Percentiles rank a stretch among this genome's conserved stretches.
Evolutionary conservation across 371 early-diverging fungal genomes (phyloP).

Genomic region (Circinella umbellata): DNA sequence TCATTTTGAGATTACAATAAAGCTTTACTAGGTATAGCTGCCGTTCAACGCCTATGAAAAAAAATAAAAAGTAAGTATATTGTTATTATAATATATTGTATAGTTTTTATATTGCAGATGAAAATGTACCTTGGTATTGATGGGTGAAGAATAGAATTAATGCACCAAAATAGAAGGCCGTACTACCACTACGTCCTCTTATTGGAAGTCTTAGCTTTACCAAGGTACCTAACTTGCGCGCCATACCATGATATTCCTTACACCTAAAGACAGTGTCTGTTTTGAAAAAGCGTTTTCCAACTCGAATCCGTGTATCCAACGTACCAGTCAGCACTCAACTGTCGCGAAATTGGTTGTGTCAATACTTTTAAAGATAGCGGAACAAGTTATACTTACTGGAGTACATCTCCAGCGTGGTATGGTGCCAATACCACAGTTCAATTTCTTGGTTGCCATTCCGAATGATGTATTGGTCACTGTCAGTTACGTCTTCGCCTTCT

Average conservation of each 20-base stretch:
- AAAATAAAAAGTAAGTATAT: neutral
- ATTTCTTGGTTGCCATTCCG: neutral
- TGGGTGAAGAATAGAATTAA: neutral
- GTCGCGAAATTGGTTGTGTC: neutral
- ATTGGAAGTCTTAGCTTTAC: neutral
- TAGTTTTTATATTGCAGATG: no score
- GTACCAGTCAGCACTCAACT: neutral
- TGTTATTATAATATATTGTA: no score
- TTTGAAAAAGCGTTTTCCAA: neutral
- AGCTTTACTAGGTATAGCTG: neutral
- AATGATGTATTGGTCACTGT: neutral
- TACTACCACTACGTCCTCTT: neutral
- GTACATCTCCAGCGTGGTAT: neutral
- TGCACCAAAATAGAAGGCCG: neutral
- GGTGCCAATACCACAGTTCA: neutral
- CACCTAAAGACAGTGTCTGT: neutral
- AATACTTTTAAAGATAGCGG: neutral
- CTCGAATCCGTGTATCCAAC: neutral
- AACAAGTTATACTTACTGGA: neutral
- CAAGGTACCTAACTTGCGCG: neutral
- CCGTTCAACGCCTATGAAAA: neutral
- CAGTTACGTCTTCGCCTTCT: neutral
- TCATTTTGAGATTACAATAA: neutral
- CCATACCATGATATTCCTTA: neutral
- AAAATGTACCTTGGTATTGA: neutral